phyloP scores from a whole-genome alignment of 345 rosid species.

The Cardamine resedifolia region DNA sequence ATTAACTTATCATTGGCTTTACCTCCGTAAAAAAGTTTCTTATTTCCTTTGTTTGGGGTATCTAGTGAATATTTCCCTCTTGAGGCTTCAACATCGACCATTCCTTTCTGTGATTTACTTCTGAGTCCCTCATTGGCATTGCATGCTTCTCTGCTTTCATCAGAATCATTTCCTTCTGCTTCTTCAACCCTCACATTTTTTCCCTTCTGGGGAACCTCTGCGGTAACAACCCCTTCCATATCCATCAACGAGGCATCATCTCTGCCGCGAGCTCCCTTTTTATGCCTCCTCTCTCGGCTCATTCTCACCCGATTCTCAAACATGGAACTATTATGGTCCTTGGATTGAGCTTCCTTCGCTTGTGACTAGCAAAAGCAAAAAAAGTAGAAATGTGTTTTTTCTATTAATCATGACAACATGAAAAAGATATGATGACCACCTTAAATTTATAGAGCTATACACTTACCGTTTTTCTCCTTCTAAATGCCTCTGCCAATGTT shows the following conservation, averaged over 20 bases:
- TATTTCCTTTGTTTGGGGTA: conserved; percentile 45
- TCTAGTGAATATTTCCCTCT: conserved; percentile 42
- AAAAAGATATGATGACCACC: conserved; percentile 1
- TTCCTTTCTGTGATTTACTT: conserved; percentile 36
- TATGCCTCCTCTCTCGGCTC: conserved; percentile 43
- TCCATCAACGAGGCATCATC: conserved; percentile 45
- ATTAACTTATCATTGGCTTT: conserved; percentile 8
- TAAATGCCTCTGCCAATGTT: conserved; percentile 25
- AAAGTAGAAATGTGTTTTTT: conserved; percentile 5
- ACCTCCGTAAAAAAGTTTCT: conserved; percentile 65
- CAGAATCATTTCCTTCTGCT: conserved; percentile 46
- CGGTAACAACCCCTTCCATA: conserved; percentile 61
- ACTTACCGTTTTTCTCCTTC: conserved; percentile 53
- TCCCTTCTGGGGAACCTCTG: conserved; percentile 57
- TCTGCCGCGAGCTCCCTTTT: conserved; percentile 42
- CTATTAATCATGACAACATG: conserved; percentile 6
- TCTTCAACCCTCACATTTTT: conserved; percentile 54
- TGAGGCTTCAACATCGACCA: conserved; percentile 42
- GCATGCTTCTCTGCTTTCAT: conserved; percentile 73
- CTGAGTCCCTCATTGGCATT: conserved; percentile 72
- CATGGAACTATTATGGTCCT: conserved; percentile 41
- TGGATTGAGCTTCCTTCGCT: conserved; percentile 45
- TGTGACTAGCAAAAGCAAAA: conserved; percentile 41
- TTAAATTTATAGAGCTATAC: conserved; percentile 2
- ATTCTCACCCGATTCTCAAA: conserved; percentile 46